Evolutionary conservation across 805 yeast species (phyloP), one percentile per base, ranked within the genome.

Genomic region (Lipomyces starkeyi): DNA sequence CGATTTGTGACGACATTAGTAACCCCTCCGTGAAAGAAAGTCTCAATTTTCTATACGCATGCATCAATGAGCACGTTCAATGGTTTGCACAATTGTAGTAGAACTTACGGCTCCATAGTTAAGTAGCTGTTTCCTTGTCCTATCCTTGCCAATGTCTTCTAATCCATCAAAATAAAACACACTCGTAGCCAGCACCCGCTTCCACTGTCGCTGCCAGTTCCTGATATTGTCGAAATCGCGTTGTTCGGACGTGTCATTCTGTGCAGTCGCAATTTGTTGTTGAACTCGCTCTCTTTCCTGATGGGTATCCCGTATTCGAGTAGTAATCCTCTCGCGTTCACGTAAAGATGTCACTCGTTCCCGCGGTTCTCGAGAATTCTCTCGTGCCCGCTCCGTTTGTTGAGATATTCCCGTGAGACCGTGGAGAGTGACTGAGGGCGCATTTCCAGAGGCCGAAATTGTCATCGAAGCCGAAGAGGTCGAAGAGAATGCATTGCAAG

Each of bases 1-100:
- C 97, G 83, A 71, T 88, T 83, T 14, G 95, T 87, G 27, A 94
- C 86, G 34, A 94, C 93, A 63, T 93, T 91, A 13, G 97, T 91
- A 71, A 84, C 91, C 43, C 82, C 82, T 49, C 80, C 77, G 72
- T 87, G 88, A 73, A 87, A 89, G 73, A 88, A 89, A 11, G 83
- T 82, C 58, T 85, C 86, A 34, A 88, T 81, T 20, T 81, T 81
- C 73, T 70, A 54, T 5, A 25, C 22, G 34, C 27, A 9, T 90
- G 89, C 13, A 89, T 90, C 29, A 87, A 78, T 1, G 81, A 78
- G 65, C 74, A n/a, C 78, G 25, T 77, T 43, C 49, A n/a, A 17
- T 8, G 49, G 22, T 3, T 69, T 3, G 84, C 49, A 17, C 20
- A 3, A 11, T 6, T 14, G n/a, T 7, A 17, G 9, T 43, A 17